These are phyloP conservation scores for Iris pallida DNA, from an alignment of 116 monocot species.

Conservation along the genomic window DNA sequence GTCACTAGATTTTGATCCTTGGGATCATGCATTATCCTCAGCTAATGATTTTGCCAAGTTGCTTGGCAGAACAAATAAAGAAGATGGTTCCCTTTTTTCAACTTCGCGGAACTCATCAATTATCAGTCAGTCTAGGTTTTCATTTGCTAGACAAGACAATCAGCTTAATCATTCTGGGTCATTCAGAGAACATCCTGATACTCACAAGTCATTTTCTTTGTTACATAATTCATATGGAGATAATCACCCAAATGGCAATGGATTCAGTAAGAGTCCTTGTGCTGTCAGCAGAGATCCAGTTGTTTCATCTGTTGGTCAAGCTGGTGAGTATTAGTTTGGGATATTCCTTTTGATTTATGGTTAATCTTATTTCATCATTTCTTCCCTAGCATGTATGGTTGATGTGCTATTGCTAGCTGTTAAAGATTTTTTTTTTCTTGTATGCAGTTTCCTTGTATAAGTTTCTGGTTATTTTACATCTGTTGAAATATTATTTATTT, in stretches of 20 bases:
- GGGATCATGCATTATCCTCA: constrained; percentile 58
- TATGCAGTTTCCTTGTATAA: no score
- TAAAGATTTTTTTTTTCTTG: no score
- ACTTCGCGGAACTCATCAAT: constrained; percentile 28
- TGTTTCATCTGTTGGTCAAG: constrained; percentile 24
- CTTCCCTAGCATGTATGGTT: no score
- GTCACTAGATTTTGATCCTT: constrained; percentile 88
- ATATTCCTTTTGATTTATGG: no score
- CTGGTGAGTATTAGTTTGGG: constrained; percentile 39
- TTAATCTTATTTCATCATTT: no score
- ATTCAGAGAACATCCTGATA: no score
- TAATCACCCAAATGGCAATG: constrained; percentile 19
- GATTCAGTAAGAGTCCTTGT: constrained; percentile 1
- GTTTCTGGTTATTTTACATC: no score
- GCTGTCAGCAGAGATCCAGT: constrained; percentile 5
- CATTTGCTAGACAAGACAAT: constrained; percentile 76
- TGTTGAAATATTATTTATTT: no score
- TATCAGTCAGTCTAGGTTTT: constrained; percentile 67
- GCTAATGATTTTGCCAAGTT: constrained; percentile 30
- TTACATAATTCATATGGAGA: constrained; percentile 20
- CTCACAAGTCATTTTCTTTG: neutral
- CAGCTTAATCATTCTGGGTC: constrained; percentile 19
- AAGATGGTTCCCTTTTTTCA: constrained; percentile 25
- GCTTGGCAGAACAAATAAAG: constrained; percentile 32
- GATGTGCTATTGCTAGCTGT: no score